Evolutionary conservation across 75 land plant species (phyloP), one percentile per base, ranked within the genome.

Genomic region (Pinus tabuliformis): DNA sequence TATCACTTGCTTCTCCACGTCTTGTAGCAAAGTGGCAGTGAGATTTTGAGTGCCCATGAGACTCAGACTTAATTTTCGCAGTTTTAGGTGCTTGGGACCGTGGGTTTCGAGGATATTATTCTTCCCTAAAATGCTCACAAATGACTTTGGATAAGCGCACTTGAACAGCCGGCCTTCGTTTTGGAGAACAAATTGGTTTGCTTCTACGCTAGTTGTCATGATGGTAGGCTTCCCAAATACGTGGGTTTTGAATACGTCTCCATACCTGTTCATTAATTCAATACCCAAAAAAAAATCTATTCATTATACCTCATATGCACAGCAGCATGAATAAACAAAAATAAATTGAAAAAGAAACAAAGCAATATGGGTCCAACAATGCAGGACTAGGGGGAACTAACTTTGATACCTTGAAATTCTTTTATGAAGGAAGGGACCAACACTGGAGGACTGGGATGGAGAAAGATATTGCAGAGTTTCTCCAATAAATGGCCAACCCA

Each of bases 401-500:
- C 22, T 45, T 45, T 45, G 5, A 36, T 64, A 64, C 42, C 68
- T 64, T 64, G 42, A 64, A 17, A 64, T 3, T 30, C 39, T 64
- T 33, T 33, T 64, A 72, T 64, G 68, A 64, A 63, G 66, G 17
- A 63, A 64, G 18, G 68, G 68, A 1, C 68, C 68, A 3, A 14
- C 33, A 30, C 15, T 33, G 39, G 28, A 28, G 33, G 68, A 33
- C 68, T 64, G 33, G 68, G 33, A 64, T 64, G 68, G 63, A n/a
- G 49, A 45, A 21, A 76, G 66, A 42, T 77, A 73, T 33, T 71
- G 30, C 6, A 77, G 45, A 4, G 79, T 81, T 78, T 84, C 84
- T 64, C 86, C 86, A 60, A 84, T 3, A 4, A 72, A 68, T 42
- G 86, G 86, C 79, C 58, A 81, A 4, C 86, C 86, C 84, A 84